Evolutionary conservation across 1,284 basidiomycete species (phyloP).

Genomic region (Sanghuangporus sanghuang): DNA sequence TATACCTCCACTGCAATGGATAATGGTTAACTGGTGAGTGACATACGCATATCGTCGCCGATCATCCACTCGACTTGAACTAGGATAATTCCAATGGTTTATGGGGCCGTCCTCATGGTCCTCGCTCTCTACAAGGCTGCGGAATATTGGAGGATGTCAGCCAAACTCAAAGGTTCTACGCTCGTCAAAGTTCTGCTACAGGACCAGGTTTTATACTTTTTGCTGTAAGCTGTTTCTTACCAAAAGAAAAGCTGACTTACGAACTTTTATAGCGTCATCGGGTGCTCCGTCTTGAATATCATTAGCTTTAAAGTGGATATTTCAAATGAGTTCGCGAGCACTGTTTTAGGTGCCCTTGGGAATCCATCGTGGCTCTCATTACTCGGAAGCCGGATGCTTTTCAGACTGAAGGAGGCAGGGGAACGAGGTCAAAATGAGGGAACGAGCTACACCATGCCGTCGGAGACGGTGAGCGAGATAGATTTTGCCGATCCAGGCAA

Average conservation of each 20-base stretch:
- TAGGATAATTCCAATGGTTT: background rate
- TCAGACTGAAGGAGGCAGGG: slow-evolving; percentile 9
- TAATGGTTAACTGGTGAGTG: background rate
- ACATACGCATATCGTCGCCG: background rate
- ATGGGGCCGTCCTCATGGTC: background rate
- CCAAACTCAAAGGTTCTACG: background rate
- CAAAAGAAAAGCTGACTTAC: background rate
- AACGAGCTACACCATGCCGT: background rate
- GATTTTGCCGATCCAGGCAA: background rate
- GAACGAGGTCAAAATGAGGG: slow-evolving; percentile 6
- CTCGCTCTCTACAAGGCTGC: slow-evolving; percentile 8
- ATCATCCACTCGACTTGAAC: background rate
- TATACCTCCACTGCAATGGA: background rate
- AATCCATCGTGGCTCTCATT: background rate
- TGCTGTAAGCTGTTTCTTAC: background rate
- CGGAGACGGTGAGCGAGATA: background rate
- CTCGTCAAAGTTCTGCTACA: slow-evolving; percentile 3
- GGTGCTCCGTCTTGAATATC: background rate
- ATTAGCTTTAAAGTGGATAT: background rate
- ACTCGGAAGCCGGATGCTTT: slow-evolving; percentile 5
- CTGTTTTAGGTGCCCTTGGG: background rate
- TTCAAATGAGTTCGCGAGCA: background rate
- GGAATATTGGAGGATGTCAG: slow-evolving; percentile 6
- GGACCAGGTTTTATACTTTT: slow-evolving; percentile 5
- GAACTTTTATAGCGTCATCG: background rate